These are phyloP conservation scores for Erodium texanum DNA, from an alignment of 441 rosid genomes.

Conservation along the genomic window DNA sequence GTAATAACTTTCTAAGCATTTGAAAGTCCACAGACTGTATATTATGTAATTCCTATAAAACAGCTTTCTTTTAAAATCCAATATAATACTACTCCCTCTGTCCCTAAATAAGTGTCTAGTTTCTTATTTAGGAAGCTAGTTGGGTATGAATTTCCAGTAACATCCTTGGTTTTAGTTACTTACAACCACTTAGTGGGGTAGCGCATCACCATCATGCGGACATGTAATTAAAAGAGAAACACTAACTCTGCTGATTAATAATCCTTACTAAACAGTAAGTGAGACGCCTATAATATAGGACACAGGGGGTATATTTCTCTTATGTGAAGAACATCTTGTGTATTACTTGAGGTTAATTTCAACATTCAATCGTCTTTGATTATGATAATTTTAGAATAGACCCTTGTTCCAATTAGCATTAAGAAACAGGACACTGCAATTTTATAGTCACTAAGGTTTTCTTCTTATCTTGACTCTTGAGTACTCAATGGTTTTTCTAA, in stretches of 20 bases:
- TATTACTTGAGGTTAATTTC: neutral
- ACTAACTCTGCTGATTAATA: too few relatives aligned
- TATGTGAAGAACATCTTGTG: neutral
- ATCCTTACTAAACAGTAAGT: neutral
- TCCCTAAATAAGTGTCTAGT: neutral
- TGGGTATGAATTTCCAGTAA: neutral
- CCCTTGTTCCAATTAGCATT: conserved; percentile 2
- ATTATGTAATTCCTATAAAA: neutral
- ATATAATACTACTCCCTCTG: conserved; percentile 1
- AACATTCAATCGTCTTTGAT: neutral
- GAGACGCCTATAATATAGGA: neutral
- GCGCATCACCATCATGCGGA: neutral
- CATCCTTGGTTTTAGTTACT: neutral
- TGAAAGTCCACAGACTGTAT: neutral
- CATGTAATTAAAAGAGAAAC: neutral
- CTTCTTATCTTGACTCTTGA: neutral
- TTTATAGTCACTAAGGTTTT: neutral
- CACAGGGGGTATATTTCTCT: neutral
- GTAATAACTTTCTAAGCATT: neutral
- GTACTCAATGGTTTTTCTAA: conserved; percentile 3
- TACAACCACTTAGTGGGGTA: neutral
- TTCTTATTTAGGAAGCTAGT: neutral
- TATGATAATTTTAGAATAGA: neutral
- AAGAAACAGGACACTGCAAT: neutral
- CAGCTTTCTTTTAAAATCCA: neutral